A percentile compares a stretch with the other conserved stretches of the same genome.
Conservation (phyloP, 1,139 yeast species). For the Candida gigantensis region DNA sequence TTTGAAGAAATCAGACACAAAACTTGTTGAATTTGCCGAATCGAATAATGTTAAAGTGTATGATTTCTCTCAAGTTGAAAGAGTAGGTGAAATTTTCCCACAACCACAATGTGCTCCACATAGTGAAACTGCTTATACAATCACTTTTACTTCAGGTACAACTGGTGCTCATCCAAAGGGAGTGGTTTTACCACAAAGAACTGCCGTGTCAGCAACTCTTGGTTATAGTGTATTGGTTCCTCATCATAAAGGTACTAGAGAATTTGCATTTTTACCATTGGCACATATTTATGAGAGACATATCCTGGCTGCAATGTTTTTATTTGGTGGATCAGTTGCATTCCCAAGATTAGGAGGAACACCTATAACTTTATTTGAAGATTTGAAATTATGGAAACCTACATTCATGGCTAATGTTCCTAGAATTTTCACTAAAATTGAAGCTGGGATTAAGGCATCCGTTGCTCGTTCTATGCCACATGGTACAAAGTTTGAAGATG, state of each 20-base stretch:
- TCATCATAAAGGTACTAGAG: constrained; percentile 16
- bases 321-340: constrained; percentile 41
- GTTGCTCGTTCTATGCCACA: constrained; percentile 20
- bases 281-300: constrained; percentile 47
- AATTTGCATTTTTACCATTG: constrained; percentile 31
- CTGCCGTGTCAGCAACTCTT: constrained; percentile 26
- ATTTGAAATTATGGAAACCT: constrained; percentile 57
- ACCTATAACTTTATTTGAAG: constrained; percentile 54
- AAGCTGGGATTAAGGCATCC: constrained; percentile 47
- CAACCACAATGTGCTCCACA: constrained; percentile 26
- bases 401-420: constrained; percentile 60
- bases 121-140: constrained; percentile 34
- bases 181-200: constrained; percentile 34
- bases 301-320: constrained; percentile 29
- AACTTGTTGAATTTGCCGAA: constrained; percentile 24
- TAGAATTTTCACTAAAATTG: constrained; percentile 63
- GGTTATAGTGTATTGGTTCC: constrained; percentile 13
- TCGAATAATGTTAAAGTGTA: constrained; percentile 24
- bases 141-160: constrained; percentile 46
- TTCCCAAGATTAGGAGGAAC: constrained; percentile 47
- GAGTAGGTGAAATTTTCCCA: constrained; percentile 28
- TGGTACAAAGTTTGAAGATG: constrained; percentile 20
- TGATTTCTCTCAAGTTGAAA: constrained; percentile 35
- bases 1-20: constrained; percentile 18
- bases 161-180: constrained; percentile 46